A percentile compares a stretch with the other conserved stretches of the same genome.
Evolutionary conservation across 176 grass and related monocot genomes (phyloP).

Genomic region (Phoenix roebelenii): DNA sequence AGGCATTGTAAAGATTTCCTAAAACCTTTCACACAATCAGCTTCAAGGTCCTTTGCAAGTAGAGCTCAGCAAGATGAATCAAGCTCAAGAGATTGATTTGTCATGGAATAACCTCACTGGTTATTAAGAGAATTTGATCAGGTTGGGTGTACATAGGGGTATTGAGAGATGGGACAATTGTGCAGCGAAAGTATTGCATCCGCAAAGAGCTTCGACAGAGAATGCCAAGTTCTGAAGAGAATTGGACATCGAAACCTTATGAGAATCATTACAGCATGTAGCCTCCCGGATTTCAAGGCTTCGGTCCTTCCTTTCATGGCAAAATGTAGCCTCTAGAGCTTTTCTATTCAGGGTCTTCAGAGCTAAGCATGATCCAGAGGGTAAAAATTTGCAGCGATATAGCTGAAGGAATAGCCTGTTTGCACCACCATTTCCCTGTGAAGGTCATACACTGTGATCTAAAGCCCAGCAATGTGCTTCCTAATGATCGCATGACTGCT

Average conservation of each 20-base stretch:
- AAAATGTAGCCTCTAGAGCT: no score
- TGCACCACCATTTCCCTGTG: constrained; percentile 65
- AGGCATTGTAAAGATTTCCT: constrained; percentile 28
- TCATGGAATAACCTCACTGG: constrained; percentile 64
- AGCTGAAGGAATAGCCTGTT: constrained; percentile 58
- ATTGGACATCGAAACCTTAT: constrained; percentile 28
- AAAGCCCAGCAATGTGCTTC: constrained; percentile 83
- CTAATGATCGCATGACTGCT: constrained; percentile 28
- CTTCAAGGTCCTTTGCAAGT: constrained; percentile 40
- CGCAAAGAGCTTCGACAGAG: constrained; percentile 49
- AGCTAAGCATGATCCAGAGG: no score
- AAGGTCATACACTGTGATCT: constrained; percentile 92
- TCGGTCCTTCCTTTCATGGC: no score
- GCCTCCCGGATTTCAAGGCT: no score
- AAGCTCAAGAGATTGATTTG: constrained; percentile 43
- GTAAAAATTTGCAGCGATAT: no score
- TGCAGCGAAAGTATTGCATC: no score
- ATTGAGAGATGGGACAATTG: no score
- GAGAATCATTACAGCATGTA: no score
- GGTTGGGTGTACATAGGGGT: no score
- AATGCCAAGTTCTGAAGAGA: constrained; percentile 84
- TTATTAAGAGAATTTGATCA: no score
- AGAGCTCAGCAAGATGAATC: constrained; percentile 38
- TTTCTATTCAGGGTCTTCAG: no score
- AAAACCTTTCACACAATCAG: constrained; percentile 70